These are phyloP conservation scores for Saccharomyces paradoxus DNA, from an alignment of 805 yeast species.

Conservation along the genomic window DNA sequence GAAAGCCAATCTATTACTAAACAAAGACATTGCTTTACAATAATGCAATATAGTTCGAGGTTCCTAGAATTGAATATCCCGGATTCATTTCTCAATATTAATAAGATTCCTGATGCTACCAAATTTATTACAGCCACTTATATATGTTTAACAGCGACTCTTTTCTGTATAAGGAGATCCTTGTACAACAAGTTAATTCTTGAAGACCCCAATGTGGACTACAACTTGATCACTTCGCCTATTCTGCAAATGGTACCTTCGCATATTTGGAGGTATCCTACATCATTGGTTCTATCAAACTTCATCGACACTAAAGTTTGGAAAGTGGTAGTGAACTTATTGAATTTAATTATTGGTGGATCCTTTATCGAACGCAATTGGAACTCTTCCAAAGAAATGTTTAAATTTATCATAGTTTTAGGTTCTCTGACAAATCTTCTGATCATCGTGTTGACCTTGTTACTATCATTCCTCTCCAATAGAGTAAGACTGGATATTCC, in stretches of 20 bases:
- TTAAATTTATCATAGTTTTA: constrained; percentile 39
- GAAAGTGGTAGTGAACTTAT: constrained; percentile 39
- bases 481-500: constrained; percentile 34
- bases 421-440: constrained; percentile 49
- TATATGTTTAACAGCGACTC: constrained; percentile 33
- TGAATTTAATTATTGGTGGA: constrained; percentile 50
- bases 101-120: constrained; percentile 41
- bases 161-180: constrained; percentile 37
- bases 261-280: constrained; percentile 47
- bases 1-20: not conserved
- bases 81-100: constrained; percentile 10
- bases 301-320: constrained; percentile 50
- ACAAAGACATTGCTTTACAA: not conserved
- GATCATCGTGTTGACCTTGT: constrained; percentile 27
- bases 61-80: constrained; percentile 19
- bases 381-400: constrained; percentile 45
- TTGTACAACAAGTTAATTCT: constrained; percentile 23
- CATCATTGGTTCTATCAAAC: constrained; percentile 57
- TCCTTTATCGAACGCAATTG: constrained; percentile 58
- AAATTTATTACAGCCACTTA: constrained; percentile 36
- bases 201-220: constrained; percentile 12
- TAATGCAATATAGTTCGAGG: constrained; percentile 13
- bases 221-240: constrained; percentile 44
- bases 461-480: constrained; percentile 20
- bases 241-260: constrained; percentile 57